Evolutionary conservation across 2,329 filamentous ascomycete genomes (phyloP).

Genomic region (Exophiala aquamarina): DNA sequence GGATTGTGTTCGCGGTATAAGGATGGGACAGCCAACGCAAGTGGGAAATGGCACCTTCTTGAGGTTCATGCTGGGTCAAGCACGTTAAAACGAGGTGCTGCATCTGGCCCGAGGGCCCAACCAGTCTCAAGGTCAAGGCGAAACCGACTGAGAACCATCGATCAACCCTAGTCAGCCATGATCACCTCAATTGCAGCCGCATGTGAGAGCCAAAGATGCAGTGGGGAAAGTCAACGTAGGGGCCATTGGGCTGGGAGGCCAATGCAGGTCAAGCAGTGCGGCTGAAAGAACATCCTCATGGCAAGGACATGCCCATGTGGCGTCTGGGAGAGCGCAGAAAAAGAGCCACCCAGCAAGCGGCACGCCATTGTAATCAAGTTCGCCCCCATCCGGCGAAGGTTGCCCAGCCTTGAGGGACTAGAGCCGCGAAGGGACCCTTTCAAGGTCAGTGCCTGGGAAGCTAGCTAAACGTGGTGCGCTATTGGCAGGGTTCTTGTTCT

Average conservation of each 20-base stretch:
- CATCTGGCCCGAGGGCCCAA: slow-evolving; percentile 15
- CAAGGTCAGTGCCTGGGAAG: too few relatives aligned
- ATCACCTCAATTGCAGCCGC: slow-evolving; percentile 4
- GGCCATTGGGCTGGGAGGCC: slow-evolving; percentile 5
- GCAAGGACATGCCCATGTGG: slow-evolving; percentile 4
- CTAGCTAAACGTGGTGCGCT: not conserved
- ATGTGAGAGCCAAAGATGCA: not conserved
- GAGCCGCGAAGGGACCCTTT: too few relatives aligned
- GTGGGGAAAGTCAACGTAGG: slow-evolving; percentile 4
- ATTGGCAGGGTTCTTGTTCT: too few relatives aligned
- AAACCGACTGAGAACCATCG: not conserved
- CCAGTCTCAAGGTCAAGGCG: not conserved
- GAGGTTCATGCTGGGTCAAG: slow-evolving; percentile 7
- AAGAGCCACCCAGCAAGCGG: slow-evolving; percentile 15
- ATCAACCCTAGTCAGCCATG: slow-evolving; percentile 22
- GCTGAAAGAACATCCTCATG: slow-evolving; percentile 14
- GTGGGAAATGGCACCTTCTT: slow-evolving; percentile 10
- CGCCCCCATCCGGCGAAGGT: slow-evolving; percentile 8
- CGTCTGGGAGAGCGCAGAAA: too few relatives aligned
- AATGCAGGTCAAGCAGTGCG: slow-evolving; percentile 10
- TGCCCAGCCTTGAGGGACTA: not conserved
- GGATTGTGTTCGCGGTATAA: not conserved
- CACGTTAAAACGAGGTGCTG: slow-evolving; percentile 6
- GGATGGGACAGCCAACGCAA: not conserved
- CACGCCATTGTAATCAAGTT: slow-evolving; percentile 7